phyloP scores from a whole-genome alignment of 768 basidiomycete species.

The Collybiopsis confluens region DNA sequence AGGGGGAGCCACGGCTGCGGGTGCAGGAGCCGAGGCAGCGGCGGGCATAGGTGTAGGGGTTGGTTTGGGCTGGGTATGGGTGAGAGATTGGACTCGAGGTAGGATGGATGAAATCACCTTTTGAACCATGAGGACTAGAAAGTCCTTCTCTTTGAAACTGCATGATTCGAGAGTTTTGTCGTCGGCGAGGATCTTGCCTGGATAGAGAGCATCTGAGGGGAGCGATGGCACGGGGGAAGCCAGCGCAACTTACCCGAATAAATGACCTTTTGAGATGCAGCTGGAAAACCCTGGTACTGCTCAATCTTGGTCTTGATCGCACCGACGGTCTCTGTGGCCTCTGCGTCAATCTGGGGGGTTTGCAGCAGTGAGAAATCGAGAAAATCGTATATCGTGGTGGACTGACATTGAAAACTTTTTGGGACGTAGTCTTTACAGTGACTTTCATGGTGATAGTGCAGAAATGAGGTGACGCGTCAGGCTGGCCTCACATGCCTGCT shows the following conservation, averaged over 20 bases:
- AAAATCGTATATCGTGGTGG: background rate
- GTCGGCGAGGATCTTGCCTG: constrained; percentile 90
- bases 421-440: constrained; percentile 92
- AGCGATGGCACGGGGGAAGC: constrained; percentile 5
- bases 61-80: constrained; percentile 62
- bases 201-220: background rate
- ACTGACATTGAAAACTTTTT: constrained; percentile 80
- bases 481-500: background rate
- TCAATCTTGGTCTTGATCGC: constrained; percentile 82
- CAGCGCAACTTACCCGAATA: constrained; percentile 65
- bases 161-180: constrained; percentile 84
- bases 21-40: constrained; percentile 27
- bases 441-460: constrained; percentile 67
- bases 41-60: constrained; percentile 32
- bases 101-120: constrained; percentile 74
- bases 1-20: constrained; percentile 29
- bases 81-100: too few species aligned
- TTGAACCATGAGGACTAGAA: constrained; percentile 97
- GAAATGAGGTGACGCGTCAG: constrained; percentile 12
- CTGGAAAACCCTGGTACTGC: constrained; percentile 67
- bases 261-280: constrained; percentile 85
- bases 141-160: constrained; percentile 97
- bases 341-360: constrained; percentile 64
- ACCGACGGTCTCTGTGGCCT: constrained; percentile 68
- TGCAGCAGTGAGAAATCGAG: background rate